phyloP scores from a whole-genome alignment of 257 asterid species.

The Paulownia fortunei region DNA sequence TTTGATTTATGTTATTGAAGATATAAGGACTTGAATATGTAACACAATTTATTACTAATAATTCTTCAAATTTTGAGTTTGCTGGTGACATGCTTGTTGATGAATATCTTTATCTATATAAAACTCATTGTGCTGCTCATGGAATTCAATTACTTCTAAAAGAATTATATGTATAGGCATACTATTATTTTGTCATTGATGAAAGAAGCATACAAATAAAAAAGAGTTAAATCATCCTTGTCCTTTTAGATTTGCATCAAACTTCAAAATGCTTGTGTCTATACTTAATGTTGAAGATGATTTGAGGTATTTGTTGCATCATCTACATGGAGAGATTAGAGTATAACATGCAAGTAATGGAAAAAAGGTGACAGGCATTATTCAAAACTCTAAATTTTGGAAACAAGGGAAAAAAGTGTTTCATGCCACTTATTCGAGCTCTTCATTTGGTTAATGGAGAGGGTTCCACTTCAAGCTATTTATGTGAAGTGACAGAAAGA shows the following conservation, averaged over 20 bases:
- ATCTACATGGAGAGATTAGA: neutral
- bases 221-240: neutral
- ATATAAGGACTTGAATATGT: neutral
- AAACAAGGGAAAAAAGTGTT: neutral
- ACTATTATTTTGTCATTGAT: neutral
- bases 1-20: neutral
- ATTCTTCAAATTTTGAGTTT: neutral
- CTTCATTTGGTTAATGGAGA: neutral
- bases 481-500: neutral
- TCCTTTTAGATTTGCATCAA: too few relatives aligned
- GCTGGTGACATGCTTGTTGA: neutral
- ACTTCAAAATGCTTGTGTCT: too few relatives aligned
- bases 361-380: neutral
- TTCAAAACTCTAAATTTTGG: neutral
- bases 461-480: neutral
- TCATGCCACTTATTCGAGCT: too few relatives aligned
- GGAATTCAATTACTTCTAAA: neutral
- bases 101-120: neutral
- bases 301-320: neutral
- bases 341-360: neutral
- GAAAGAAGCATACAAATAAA: neutral
- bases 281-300: neutral
- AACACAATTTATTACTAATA: neutral
- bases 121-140: neutral
- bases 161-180: neutral